These are phyloP conservation scores for Phytopythium helicoides DNA, from an alignment of 352 stramenopile genomes.

Conservation along the genomic window DNA sequence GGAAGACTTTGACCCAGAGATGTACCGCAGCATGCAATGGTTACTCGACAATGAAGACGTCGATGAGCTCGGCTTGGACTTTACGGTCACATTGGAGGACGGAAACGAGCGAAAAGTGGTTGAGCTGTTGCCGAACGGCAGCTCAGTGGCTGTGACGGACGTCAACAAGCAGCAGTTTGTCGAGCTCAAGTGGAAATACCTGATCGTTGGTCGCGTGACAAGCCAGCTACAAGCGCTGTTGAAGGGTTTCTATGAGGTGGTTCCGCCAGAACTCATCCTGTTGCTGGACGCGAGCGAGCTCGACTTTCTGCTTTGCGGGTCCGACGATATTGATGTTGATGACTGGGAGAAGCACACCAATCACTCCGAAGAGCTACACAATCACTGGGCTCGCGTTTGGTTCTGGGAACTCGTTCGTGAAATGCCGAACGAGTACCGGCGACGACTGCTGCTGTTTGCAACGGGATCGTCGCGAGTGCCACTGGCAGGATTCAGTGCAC, in stretches of 20 bases:
- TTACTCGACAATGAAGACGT: constrained; percentile 43
- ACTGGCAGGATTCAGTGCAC: constrained; percentile 35
- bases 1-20: constrained; percentile 42
- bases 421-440: constrained; percentile 43
- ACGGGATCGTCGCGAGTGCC: constrained; percentile 59
- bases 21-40: constrained; percentile 40
- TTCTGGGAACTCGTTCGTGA: constrained; percentile 69
- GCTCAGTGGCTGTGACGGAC: constrained; percentile 80
- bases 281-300: constrained; percentile 96
- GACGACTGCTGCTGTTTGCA: constrained; percentile 48
- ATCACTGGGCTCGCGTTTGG: constrained; percentile 21
- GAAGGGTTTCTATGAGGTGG: constrained; percentile 93
- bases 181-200: constrained; percentile 88
- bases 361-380: constrained; percentile 23
- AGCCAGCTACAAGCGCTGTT: constrained; percentile 78
- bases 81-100: constrained; percentile 28
- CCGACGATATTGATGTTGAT: constrained; percentile 92
- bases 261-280: constrained; percentile 89
- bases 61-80: constrained; percentile 40
- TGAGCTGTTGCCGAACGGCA: constrained; percentile 30
- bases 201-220: constrained; percentile 87
- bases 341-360: constrained; percentile 90
- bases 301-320: constrained; percentile 93
- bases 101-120: constrained; percentile 15
- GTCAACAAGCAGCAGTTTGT: constrained; percentile 91